Percentiles rank a stretch among this genome's conserved stretches.
Evolutionary conservation across 2,329 filamentous ascomycete species (phyloP).

Genomic region (Sclerotinia sclerotiorum): DNA sequence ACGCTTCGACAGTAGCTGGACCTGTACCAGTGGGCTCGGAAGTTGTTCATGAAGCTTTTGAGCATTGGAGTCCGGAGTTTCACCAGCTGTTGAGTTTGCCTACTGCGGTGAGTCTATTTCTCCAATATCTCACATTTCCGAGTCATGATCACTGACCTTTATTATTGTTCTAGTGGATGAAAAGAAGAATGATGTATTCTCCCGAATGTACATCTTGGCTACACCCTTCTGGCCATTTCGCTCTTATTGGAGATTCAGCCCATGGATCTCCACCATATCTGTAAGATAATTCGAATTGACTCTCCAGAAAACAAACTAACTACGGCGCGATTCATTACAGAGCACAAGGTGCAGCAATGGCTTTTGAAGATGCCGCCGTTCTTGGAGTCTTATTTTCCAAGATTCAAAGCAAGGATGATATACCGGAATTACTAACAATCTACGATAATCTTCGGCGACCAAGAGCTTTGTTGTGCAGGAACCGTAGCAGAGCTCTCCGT

Average conservation of each 20-base stretch:
- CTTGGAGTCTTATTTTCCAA: conserved; percentile 51
- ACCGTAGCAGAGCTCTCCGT: background rate
- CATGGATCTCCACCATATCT: conserved; percentile 5
- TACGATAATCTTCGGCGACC: conserved; percentile 58
- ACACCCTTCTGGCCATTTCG: background rate
- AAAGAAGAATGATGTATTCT: conserved; percentile 6
- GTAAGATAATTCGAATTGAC: background rate
- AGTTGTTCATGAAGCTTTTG: background rate
- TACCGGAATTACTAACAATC: conserved; percentile 47
- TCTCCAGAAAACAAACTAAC: background rate
- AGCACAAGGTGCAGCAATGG: conserved; percentile 63
- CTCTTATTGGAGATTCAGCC: background rate
- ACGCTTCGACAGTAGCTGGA: background rate
- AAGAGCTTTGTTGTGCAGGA: conserved; percentile 42
- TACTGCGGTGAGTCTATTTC: background rate
- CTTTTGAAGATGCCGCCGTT: conserved; percentile 61
- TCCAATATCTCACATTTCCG: too few relatives aligned
- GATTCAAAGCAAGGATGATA: conserved; percentile 49
- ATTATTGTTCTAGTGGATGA: background rate
- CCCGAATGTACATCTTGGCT: background rate
- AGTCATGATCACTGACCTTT: too few relatives aligned
- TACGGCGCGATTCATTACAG: conserved; percentile 31
- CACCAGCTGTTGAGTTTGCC: background rate
- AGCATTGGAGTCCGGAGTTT: background rate
- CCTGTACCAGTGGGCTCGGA: background rate